Evolutionary conservation across 305 asterid genomes (phyloP).

Genomic region (Solanum hybrid): DNA sequence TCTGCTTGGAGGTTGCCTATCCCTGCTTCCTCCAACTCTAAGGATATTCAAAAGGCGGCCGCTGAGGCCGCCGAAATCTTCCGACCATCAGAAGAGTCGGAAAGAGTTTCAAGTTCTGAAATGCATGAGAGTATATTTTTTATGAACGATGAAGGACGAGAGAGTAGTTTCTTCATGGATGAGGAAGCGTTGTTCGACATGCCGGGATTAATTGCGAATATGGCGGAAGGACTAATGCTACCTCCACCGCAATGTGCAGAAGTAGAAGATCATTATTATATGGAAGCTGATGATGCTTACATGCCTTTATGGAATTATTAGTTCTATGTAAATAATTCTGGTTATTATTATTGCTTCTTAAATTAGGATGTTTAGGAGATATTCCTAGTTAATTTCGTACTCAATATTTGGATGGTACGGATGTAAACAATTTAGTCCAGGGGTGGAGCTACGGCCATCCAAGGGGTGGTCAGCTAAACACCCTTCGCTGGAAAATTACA

Average conservation of each 20-base stretch:
- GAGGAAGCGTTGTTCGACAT: slow-evolving; percentile 22
- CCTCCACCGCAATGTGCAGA: slow-evolving; percentile 32
- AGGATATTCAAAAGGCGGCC: slow-evolving; percentile 38
- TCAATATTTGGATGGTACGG: neutral
- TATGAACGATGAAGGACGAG: neutral
- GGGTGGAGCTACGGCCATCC: too few relatives aligned
- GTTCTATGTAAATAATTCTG: neutral
- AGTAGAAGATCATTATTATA: neutral
- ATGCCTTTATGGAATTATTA: slow-evolving; percentile 42
- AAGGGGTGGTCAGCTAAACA: too few relatives aligned
- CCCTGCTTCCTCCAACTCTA: slow-evolving; percentile 35
- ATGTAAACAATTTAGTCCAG: too few relatives aligned
- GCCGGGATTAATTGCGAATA: slow-evolving; percentile 35
- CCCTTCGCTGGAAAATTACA: too few relatives aligned
- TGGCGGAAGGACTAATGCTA: slow-evolving; percentile 72
- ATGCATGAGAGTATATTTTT: neutral
- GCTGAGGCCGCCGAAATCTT: slow-evolving; percentile 32
- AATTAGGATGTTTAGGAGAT: too few relatives aligned
- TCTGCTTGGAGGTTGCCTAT: slow-evolving; percentile 52
- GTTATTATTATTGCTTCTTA: neutral
- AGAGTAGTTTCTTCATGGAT: slow-evolving; percentile 9
- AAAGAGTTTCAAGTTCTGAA: neutral
- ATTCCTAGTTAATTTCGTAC: neutral
- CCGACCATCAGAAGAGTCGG: neutral
- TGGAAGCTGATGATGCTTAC: slow-evolving; percentile 25